Evolutionary conservation across 192 early-diverging fungal genomes (phyloP).

Genomic region (Coemansia sp.): DNA sequence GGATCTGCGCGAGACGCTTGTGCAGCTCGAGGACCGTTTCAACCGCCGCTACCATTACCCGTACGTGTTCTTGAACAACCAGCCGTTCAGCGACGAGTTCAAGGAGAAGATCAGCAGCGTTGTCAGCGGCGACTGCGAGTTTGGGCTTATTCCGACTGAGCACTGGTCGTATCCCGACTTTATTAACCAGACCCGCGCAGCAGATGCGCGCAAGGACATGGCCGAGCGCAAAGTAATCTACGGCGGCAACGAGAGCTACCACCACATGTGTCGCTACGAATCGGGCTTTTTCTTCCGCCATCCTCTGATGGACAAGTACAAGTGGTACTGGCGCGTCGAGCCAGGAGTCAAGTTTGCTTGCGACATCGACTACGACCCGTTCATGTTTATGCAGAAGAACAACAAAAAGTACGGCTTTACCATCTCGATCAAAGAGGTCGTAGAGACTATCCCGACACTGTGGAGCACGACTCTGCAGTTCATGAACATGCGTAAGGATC

Average conservation of each 20-base stretch:
- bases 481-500: constrained; percentile 50
- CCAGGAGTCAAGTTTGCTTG: constrained; percentile 79
- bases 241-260: constrained; percentile 67
- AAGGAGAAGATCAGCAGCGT: constrained; percentile 58
- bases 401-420: constrained; percentile 82
- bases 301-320: constrained; percentile 63
- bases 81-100: constrained; percentile 72
- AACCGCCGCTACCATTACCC: constrained; percentile 76
- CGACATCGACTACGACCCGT: constrained; percentile 80
- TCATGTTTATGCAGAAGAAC: constrained; percentile 73
- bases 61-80: constrained; percentile 82
- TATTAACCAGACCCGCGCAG: too few relatives aligned
- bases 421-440: constrained; percentile 70
- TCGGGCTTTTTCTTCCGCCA: constrained; percentile 80
- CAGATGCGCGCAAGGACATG: too few relatives aligned
- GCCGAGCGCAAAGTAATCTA: too few relatives aligned
- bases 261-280: constrained; percentile 77
- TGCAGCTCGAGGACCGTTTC: constrained; percentile 71
- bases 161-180: too few relatives aligned
- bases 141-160: too few relatives aligned
- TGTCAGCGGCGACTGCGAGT: too few relatives aligned
- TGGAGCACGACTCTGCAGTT: constrained; percentile 66
- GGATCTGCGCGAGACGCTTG: constrained; percentile 63
- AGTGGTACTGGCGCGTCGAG: constrained; percentile 90
- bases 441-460: constrained; percentile 68